Percentiles rank a stretch among this genome's conserved stretches.
Conservation (phyloP, 2,329 filamentous ascomycete species). For the Pyrenochaeta sp. region DNA sequence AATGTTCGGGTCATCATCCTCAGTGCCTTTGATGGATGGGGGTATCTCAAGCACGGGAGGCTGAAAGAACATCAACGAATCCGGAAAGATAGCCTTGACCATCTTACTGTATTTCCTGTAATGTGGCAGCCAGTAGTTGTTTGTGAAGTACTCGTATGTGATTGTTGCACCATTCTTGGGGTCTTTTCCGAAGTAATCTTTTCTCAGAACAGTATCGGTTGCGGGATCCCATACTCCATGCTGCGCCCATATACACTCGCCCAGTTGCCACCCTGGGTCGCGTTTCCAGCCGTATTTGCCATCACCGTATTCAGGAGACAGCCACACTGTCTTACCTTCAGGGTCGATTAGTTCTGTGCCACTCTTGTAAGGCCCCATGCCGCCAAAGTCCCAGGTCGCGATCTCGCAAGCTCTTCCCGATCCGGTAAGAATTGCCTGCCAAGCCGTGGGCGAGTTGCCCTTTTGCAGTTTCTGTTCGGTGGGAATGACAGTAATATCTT, state of each 20-base stretch:
- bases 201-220: slow-evolving; percentile 77
- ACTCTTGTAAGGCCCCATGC: slow-evolving; percentile 88
- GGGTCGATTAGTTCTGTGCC: slow-evolving; percentile 86
- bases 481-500: slow-evolving; percentile 82
- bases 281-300: slow-evolving; percentile 88
- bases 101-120: slow-evolving; percentile 78
- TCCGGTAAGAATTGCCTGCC: slow-evolving; percentile 92
- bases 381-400: slow-evolving; percentile 91
- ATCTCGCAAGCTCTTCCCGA: slow-evolving; percentile 90
- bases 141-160: slow-evolving; percentile 86
- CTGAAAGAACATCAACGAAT: slow-evolving; percentile 88
- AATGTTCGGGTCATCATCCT: slow-evolving; percentile 87
- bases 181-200: slow-evolving; percentile 86
- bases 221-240: slow-evolving; percentile 92
- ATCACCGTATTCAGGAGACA: slow-evolving; percentile 84
- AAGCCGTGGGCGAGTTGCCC: slow-evolving; percentile 90
- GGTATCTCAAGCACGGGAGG: slow-evolving; percentile 92
- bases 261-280: slow-evolving; percentile 86
- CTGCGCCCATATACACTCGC: slow-evolving; percentile 96
- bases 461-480: slow-evolving; percentile 90
- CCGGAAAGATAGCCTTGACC: slow-evolving; percentile 77
- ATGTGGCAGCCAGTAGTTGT: slow-evolving; percentile 88
- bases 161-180: slow-evolving; percentile 76
- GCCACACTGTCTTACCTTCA: slow-evolving; percentile 83
- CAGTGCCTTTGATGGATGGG: slow-evolving; percentile 83